These are phyloP conservation scores for Casuarina cunninghamiana DNA, from an alignment of 306 rosid species.

Conservation along the genomic window DNA sequence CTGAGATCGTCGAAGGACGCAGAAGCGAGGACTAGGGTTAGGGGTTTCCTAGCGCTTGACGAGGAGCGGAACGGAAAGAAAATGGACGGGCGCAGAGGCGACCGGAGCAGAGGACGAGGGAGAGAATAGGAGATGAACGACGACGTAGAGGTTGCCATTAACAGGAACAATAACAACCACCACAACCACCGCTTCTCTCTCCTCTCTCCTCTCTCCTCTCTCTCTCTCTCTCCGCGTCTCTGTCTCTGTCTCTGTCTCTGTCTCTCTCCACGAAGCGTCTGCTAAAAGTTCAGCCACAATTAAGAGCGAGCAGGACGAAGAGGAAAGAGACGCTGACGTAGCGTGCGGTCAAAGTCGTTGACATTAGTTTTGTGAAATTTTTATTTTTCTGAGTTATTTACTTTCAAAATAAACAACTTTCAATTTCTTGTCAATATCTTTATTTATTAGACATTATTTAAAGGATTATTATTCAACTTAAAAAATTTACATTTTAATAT, in stretches of 20 bases:
- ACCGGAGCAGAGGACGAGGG: slow-evolving; percentile 38
- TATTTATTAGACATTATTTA: too few relatives aligned
- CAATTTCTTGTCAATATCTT: too few relatives aligned
- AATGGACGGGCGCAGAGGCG: slow-evolving; percentile 4
- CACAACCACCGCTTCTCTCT: slow-evolving; percentile 30
- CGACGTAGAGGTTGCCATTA: slow-evolving; percentile 82
- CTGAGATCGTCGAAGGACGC: slow-evolving; percentile 51
- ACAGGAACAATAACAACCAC: slow-evolving; percentile 31
- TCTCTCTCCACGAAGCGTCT: not conserved
- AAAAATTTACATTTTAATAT: too few relatives aligned
- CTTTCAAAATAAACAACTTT: not conserved
- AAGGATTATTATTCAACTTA: too few relatives aligned
- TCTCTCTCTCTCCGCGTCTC: not conserved
- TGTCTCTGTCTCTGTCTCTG: not conserved
- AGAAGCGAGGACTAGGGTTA: slow-evolving; percentile 43
- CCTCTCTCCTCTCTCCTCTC: not conserved
- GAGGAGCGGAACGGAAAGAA: slow-evolving; percentile 10
- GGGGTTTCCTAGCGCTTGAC: slow-evolving; percentile 31
- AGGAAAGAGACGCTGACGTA: not conserved
- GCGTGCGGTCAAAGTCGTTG: not conserved
- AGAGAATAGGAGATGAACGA: slow-evolving; percentile 46
- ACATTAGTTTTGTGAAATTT: too few relatives aligned
- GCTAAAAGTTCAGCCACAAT: slow-evolving; percentile 13
- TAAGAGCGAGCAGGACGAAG: not conserved
- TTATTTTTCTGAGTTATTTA: too few relatives aligned